phyloP scores from a whole-genome alignment of 352 stramenopile species.

The Saprolegnia diclina region DNA sequence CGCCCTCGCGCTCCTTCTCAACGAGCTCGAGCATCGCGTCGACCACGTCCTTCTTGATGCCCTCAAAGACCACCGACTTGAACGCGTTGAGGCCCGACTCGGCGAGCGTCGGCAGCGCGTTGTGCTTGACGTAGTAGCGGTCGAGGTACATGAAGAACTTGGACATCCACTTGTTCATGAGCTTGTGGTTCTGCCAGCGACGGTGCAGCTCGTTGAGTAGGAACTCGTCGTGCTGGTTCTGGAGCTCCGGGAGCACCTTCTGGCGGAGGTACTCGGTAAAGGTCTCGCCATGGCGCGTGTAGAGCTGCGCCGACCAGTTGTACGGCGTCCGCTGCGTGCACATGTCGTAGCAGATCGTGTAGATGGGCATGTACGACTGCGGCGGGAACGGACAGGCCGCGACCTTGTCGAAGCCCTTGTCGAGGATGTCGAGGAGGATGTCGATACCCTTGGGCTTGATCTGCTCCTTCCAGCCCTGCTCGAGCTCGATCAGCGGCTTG shows the following conservation, averaged over 20 bases:
- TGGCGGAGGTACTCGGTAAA: conserved; percentile 85
- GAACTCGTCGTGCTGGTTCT: conserved; percentile 89
- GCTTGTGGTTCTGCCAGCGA: conserved; percentile 98
- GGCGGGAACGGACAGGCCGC: conserved; percentile 74
- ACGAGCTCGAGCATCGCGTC: conserved; percentile 94
- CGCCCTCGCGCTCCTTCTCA: conserved; percentile 95
- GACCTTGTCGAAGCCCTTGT: conserved; percentile 82
- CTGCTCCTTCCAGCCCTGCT: conserved; percentile 82
- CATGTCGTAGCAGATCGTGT: conserved; percentile 98
- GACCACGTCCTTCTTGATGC: conserved; percentile 75
- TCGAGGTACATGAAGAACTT: conserved; percentile 99
- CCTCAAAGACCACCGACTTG: conserved; percentile 76
- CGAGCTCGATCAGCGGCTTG: conserved; percentile 79
- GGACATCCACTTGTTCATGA: conserved; percentile 99
- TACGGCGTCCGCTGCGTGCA: conserved; percentile 98
- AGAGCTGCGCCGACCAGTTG: conserved; percentile 99
- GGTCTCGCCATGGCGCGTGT: conserved; percentile 92
- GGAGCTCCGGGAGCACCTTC: conserved; percentile 85
- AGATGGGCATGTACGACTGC: conserved; percentile 85
- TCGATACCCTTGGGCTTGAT: conserved; percentile 88
- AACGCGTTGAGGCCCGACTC: conserved; percentile 87
- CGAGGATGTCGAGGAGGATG: conserved; percentile 78
- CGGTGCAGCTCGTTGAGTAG: conserved; percentile 96
- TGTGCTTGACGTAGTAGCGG: conserved; percentile 96
- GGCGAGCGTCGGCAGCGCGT: conserved; percentile 93